phyloP scores from a whole-genome alignment of 441 rosid genomes.

The Codiaeum variegatum region DNA sequence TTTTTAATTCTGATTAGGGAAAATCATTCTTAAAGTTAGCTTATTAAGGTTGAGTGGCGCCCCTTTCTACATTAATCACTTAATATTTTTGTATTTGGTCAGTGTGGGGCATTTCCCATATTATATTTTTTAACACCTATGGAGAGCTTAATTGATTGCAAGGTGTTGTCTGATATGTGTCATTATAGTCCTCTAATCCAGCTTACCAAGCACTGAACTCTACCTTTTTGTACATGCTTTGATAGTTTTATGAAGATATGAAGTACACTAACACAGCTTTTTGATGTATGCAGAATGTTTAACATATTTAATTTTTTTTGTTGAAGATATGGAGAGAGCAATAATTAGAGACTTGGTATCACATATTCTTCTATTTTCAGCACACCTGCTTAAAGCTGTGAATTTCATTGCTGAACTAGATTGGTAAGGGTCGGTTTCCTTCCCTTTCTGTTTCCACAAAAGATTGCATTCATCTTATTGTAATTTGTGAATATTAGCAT shows the following conservation, averaged over 20 bases:
- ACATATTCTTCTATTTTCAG: slow-evolving; percentile 64
- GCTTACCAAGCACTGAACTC: background rate
- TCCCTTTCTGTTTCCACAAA: background rate
- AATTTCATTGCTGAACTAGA: slow-evolving; percentile 92
- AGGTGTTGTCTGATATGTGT: background rate
- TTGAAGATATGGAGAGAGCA: slow-evolving; percentile 91
- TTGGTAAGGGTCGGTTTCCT: slow-evolving; percentile 50
- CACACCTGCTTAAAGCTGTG: slow-evolving; percentile 69
- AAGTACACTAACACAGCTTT: slow-evolving; percentile 6
- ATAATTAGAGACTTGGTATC: slow-evolving; percentile 84
- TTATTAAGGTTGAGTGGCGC: no score
- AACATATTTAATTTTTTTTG: slow-evolving; percentile 18
- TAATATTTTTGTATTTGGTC: no score
- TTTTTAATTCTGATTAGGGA: no score
- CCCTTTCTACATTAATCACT: no score
- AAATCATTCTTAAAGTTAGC: no score
- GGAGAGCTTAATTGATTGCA: background rate
- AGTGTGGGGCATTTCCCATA: no score
- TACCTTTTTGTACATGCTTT: slow-evolving; percentile 1
- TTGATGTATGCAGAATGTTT: slow-evolving; percentile 11
- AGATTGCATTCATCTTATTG: background rate
- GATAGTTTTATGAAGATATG: slow-evolving; percentile 4
- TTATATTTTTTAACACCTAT: no score
- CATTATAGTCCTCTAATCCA: slow-evolving; percentile 9
- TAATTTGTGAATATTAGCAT: slow-evolving; percentile 42